Evolutionary conservation across 2,329 filamentous ascomycete genomes (phyloP).

Genomic region (Grosmannia huntii): DNA sequence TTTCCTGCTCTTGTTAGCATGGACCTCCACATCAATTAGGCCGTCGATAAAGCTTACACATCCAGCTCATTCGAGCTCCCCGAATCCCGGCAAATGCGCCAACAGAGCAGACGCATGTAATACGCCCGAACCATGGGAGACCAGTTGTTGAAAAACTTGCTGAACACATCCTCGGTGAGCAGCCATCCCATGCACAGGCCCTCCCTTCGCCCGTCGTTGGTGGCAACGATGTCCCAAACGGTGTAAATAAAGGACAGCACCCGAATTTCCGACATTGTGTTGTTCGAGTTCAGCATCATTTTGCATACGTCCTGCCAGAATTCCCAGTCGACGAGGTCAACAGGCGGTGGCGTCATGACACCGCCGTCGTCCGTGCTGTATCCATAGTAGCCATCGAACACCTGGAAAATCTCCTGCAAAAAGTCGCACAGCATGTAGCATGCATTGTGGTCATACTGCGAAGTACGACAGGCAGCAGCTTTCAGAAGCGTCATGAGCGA

Average conservation of each 20-base stretch:
- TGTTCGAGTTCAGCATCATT: constrained; percentile 69
- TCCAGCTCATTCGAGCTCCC: constrained; percentile 54
- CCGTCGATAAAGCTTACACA: constrained; percentile 39
- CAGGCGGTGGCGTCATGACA: neutral
- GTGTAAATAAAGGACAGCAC: constrained; percentile 71
- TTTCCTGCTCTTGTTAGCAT: constrained; percentile 29
- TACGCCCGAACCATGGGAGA: constrained; percentile 91
- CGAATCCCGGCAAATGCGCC: constrained; percentile 70
- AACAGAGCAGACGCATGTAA: constrained; percentile 81
- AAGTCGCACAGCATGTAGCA: constrained; percentile 90
- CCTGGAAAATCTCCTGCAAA: constrained; percentile 64
- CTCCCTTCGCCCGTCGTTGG: constrained; percentile 53
- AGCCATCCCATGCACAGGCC: constrained; percentile 63
- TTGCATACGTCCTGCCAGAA: constrained; percentile 79
- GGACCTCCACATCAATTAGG: constrained; percentile 23
- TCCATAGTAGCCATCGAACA: constrained; percentile 38
- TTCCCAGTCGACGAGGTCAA: constrained; percentile 55
- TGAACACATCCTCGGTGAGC: constrained; percentile 61
- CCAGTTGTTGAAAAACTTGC: constrained; percentile 82
- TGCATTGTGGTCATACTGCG: constrained; percentile 67
- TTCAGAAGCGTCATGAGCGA: constrained; percentile 63
- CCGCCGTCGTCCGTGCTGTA: constrained; percentile 14
- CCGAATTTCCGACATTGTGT: constrained; percentile 81
- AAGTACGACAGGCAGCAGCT: constrained; percentile 60
- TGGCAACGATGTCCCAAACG: constrained; percentile 61